Percentiles rank a stretch among this genome's conserved stretches.
These are phyloP conservation scores for Pseudogymnoascus sp. DNA, from an alignment of 2,329 filamentous ascomycete species.

Conservation along the genomic window DNA sequence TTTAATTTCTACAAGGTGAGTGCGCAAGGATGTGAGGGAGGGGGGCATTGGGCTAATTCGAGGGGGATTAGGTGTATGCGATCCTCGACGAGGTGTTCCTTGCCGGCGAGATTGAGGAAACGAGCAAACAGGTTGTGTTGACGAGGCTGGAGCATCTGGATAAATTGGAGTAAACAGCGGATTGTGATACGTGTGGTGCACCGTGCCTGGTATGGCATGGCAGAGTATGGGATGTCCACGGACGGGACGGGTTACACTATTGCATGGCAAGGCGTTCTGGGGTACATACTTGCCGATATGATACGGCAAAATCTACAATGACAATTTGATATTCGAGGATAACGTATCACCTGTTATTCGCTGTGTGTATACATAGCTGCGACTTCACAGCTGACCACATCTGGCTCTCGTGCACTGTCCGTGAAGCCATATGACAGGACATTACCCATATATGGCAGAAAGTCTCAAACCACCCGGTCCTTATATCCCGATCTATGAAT, in stretches of 20 bases:
- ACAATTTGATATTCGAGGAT: not conserved
- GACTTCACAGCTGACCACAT: too few relatives aligned
- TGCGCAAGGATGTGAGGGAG: not conserved
- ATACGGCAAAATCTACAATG: not conserved
- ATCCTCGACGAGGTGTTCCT: slow-evolving; percentile 98
- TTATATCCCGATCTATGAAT: too few relatives aligned
- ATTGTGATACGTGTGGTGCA: not conserved
- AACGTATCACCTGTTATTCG: not conserved
- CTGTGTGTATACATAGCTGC: too few relatives aligned
- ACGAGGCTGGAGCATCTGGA: slow-evolving; percentile 92
- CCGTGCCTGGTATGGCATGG: not conserved
- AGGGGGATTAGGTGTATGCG: slow-evolving; percentile 66
- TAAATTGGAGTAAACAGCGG: slow-evolving; percentile 65
- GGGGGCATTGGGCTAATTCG: slow-evolving; percentile 7
- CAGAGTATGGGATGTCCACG: not conserved
- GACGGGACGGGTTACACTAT: slow-evolving; percentile 4
- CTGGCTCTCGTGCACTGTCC: too few relatives aligned
- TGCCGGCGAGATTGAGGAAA: slow-evolving; percentile 97
- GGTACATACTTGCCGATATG: not conserved
- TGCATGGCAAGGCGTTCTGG: slow-evolving; percentile 11
- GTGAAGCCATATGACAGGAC: too few relatives aligned
- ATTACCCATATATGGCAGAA: too few relatives aligned
- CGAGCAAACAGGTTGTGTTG: slow-evolving; percentile 93
- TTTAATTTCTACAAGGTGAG: slow-evolving; percentile 67
- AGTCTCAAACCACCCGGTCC: too few relatives aligned